Base-by-base conservation (phyloP, 257 asterid species). In the Primulina huaijiensis region DNA sequence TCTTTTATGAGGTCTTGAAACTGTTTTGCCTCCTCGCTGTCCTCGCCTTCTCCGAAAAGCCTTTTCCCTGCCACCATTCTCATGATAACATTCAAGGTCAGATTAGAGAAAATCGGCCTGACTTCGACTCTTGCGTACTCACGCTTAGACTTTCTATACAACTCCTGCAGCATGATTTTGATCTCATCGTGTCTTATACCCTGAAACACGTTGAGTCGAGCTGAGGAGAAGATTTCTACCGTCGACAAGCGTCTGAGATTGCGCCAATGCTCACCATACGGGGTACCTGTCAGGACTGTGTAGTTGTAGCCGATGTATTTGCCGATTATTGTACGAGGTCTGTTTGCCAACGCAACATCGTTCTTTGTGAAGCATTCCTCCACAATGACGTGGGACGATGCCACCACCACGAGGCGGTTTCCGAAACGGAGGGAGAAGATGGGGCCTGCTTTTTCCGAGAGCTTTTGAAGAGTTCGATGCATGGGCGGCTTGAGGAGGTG, bases 41-140 rank as follows among this genome's bases (percentile, higher is more conserved):
- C 75, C 23, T 68, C 88, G 2, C 62, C 86, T 37, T 60, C 91
- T 0, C 93, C 89, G 7, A 64, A 82, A 35, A 79, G 81, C 7
- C 89, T 62, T 71, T 89, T 87, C 7, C 95, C 96, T 10, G 80
- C 83, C 0, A 84, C 79, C 95, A 89, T 89, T 52, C 92, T 84
- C 95, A 84, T 78, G 21, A 89, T 84, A 21, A 65, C 69, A 21
- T 87, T 89, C 40, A 81, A 79, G 1, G 82, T 69, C 67, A 85
- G 52, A 66, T 75, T 89, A 5, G 82, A 74, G 0, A 89, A 37
- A 2, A 40, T 9, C 0, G 81, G 40, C 33, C 77, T 75, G 31
- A 85, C 74, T 23, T 79, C 85, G 0, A 87, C 88, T 4, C 34
- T 52, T 2, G 65, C 79, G 29, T 73, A 79, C 0, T 56, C 80